Percentiles rank a stretch among this genome's conserved stretches.
phyloP scores from a whole-genome alignment of 2,329 filamentous ascomycete genomes.

The Fusarium sp. region DNA sequence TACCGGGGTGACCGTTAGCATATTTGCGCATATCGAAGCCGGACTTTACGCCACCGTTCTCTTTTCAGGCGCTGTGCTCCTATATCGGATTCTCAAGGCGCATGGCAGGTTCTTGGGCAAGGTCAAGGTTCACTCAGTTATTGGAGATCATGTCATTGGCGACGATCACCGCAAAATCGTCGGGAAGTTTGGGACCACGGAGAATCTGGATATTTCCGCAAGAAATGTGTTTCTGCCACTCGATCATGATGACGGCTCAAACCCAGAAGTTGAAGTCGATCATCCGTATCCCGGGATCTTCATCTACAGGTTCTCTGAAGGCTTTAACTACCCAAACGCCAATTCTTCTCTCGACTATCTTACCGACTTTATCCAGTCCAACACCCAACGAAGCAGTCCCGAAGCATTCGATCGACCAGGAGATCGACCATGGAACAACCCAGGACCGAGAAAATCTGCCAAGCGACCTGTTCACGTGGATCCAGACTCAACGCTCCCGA shows the following conservation, averaged over 20 bases:
- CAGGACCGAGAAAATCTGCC: constrained; percentile 70
- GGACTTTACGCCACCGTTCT: constrained; percentile 90
- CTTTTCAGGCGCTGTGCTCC: constrained; percentile 78
- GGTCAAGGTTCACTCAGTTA: constrained; percentile 76
- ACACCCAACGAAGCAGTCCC: constrained; percentile 81
- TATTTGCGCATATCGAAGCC: constrained; percentile 90
- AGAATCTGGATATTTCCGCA: constrained; percentile 59
- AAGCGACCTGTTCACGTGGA: constrained; percentile 51
- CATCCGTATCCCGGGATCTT: constrained; percentile 91
- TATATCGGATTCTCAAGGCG: constrained; percentile 86
- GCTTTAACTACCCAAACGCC: constrained; percentile 96
- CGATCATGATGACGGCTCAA: constrained; percentile 88
- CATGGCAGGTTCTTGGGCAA: constrained; percentile 83
- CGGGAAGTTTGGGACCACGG: constrained; percentile 68
- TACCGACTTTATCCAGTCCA: constrained; percentile 71
- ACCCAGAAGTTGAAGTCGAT: constrained; percentile 82
- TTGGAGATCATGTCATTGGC: constrained; percentile 78
- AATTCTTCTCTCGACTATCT: constrained; percentile 88
- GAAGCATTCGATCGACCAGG: constrained; percentile 72
- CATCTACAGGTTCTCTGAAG: constrained; percentile 94
- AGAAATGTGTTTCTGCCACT: constrained; percentile 90
- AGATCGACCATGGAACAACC: constrained; percentile 95
- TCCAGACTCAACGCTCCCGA: constrained; percentile 66
- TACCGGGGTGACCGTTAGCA: constrained; percentile 86
- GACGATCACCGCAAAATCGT: constrained; percentile 61